These are phyloP conservation scores for Penicillium sp. DNA, from an alignment of 2,329 filamentous ascomycete species.

Conservation along the genomic window DNA sequence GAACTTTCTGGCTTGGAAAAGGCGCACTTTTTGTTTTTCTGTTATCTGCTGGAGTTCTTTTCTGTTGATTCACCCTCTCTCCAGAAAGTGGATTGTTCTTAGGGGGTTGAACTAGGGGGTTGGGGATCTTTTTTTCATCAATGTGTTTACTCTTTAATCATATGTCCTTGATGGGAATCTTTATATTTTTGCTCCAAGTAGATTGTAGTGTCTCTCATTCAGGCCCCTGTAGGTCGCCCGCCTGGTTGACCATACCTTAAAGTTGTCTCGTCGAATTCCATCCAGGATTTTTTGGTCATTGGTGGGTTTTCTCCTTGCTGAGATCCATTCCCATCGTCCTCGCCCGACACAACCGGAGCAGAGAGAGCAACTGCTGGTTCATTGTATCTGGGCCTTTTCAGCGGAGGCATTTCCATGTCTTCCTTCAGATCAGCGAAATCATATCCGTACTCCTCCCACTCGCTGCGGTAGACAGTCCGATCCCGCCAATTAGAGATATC, in stretches of 20 bases:
- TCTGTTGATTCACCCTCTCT: constrained; percentile 18
- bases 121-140: constrained; percentile 12
- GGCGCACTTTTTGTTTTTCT: constrained; percentile 25
- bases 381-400: constrained; percentile 31
- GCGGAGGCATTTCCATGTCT: constrained; percentile 30
- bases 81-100: constrained; percentile 12
- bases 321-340: neutral
- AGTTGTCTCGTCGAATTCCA: neutral
- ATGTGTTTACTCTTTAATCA: constrained; percentile 26
- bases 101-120: constrained; percentile 11
- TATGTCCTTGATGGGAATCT: constrained; percentile 18
- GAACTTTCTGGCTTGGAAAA: constrained; percentile 29
- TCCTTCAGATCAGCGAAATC: constrained; percentile 29
- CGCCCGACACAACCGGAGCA: neutral
- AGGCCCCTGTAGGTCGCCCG: neutral
- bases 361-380: neutral
- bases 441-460: constrained; percentile 51
- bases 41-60: constrained; percentile 24
- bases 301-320: neutral
- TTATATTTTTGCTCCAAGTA: constrained; percentile 2
- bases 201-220: neutral
- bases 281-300: neutral
- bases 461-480: constrained; percentile 44
- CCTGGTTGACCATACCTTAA: neutral
- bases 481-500: constrained; percentile 50